Conservation (phyloP, 2,329 filamentous ascomycete species). For the Thielaviopsis populi region DNA sequence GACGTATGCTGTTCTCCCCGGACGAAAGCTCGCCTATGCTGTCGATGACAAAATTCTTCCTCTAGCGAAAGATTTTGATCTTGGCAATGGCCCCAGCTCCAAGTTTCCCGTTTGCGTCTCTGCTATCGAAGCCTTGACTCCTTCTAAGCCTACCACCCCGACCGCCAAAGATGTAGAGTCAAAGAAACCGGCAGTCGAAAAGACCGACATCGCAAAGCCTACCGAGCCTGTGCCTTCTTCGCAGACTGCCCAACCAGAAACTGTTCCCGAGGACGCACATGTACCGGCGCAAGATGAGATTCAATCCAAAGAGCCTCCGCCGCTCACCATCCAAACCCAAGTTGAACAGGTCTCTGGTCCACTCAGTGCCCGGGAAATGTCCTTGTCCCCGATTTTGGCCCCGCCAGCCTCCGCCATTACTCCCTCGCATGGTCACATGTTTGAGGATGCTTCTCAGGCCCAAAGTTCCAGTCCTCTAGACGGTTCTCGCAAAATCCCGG, state of each 20-base stretch:
- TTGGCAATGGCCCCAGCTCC: conserved; percentile 9
- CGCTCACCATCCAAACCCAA: not conserved
- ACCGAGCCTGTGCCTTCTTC: not conserved
- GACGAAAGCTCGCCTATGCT: conserved; percentile 11
- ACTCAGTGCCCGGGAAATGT: not conserved
- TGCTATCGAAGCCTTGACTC: conserved; percentile 5
- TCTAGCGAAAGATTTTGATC: conserved; percentile 9
- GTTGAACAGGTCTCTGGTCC: not conserved
- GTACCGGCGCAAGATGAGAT: not conserved
- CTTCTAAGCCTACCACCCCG: not conserved
- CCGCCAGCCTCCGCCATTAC: not conserved
- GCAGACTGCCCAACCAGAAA: not conserved
- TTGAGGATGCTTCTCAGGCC: not conserved
- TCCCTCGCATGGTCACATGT: not conserved
- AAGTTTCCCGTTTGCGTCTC: conserved; percentile 13
- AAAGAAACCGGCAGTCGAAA: not conserved
- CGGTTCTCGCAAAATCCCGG: conserved; percentile 8
- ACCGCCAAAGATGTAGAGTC: not conserved
- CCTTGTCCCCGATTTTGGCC: not conserved
- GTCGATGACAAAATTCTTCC: conserved; percentile 14
- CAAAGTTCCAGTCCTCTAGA: not conserved
- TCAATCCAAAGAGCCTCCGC: not conserved
- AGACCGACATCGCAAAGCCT: not conserved
- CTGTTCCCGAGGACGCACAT: not conserved
- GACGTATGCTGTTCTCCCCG: conserved; percentile 12